Evolutionary conservation across 257 asterid genomes (phyloP).

Genomic region (Solanum chiquidenum): DNA sequence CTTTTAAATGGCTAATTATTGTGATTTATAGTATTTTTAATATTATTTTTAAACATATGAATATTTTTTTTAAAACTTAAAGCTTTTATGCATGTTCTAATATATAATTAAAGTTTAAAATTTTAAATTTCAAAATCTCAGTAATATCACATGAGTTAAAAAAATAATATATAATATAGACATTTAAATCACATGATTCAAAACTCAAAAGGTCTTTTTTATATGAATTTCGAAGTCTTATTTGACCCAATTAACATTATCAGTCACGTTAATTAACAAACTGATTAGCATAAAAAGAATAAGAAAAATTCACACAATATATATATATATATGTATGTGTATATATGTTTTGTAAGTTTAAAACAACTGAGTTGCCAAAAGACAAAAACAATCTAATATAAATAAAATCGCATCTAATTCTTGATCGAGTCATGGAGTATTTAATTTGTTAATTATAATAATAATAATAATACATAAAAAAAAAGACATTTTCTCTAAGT

Average conservation of each 20-base stretch:
- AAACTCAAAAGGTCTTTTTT: neutral
- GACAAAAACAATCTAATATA: neutral
- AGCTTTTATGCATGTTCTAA: too few species aligned
- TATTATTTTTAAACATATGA: too few species aligned
- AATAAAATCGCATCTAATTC: neutral
- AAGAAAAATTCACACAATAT: neutral
- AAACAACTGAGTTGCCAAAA: neutral
- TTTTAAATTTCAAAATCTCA: too few species aligned
- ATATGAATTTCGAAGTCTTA: neutral
- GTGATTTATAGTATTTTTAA: too few species aligned
- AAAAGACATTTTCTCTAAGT: neutral
- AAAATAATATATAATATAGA: neutral
- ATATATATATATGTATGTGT: too few species aligned
- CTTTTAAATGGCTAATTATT: too few species aligned
- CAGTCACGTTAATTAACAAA: neutral
- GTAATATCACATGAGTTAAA: neutral
- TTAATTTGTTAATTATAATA: too few species aligned
- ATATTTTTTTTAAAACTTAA: too few species aligned
- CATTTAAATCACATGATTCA: neutral
- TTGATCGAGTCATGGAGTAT: neutral
- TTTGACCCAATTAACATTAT: neutral
- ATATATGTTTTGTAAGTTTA: neutral
- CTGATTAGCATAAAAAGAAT: neutral
- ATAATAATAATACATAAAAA: too few species aligned
- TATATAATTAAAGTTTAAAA: too few species aligned